A percentile compares a stretch with the other conserved stretches of the same genome.
Evolutionary conservation across 2,329 filamentous ascomycete species (phyloP).

Genomic region (Cordyceps farinosa): DNA sequence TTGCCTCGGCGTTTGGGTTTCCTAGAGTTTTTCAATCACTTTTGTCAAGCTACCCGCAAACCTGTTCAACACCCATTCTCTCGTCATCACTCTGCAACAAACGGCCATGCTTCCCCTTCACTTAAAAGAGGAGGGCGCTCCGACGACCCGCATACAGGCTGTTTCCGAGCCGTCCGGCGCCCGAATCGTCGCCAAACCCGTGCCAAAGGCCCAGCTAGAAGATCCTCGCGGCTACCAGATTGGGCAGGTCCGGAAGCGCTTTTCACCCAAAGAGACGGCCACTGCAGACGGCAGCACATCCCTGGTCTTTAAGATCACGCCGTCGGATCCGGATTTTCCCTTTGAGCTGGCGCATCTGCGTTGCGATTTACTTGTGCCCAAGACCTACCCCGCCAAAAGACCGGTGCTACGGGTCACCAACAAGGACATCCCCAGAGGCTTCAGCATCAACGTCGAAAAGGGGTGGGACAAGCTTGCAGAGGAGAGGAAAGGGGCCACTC

Average conservation of each 20-base stretch:
- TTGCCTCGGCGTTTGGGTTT: conserved; percentile 11
- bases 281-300: conserved; percentile 48
- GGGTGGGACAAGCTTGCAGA: conserved; percentile 66
- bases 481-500: conserved; percentile 51
- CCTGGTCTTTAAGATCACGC: conserved; percentile 61
- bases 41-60: conserved; percentile 6
- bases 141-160: conserved; percentile 41
- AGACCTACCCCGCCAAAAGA: conserved; percentile 54
- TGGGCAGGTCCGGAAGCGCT: conserved; percentile 67
- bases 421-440: conserved; percentile 65
- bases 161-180: conserved; percentile 42
- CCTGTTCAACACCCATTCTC: background rate
- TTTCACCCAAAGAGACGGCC: conserved; percentile 45
- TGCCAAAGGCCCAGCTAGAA: conserved; percentile 59
- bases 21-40: background rate
- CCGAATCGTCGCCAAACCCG: conserved; percentile 60
- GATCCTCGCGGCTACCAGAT: conserved; percentile 73
- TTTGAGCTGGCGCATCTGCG: conserved; percentile 69
- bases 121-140: conserved; percentile 27
- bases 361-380: conserved; percentile 64
- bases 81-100: conserved; percentile 15
- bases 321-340: conserved; percentile 80
- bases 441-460: conserved; percentile 70
- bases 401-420: conserved; percentile 64
- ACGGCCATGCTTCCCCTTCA: conserved; percentile 39